A percentile compares a stretch with the other conserved stretches of the same genome.
phyloP scores from a whole-genome alignment of 2,329 filamentous ascomycete species.

The Monilinia polystroma region DNA sequence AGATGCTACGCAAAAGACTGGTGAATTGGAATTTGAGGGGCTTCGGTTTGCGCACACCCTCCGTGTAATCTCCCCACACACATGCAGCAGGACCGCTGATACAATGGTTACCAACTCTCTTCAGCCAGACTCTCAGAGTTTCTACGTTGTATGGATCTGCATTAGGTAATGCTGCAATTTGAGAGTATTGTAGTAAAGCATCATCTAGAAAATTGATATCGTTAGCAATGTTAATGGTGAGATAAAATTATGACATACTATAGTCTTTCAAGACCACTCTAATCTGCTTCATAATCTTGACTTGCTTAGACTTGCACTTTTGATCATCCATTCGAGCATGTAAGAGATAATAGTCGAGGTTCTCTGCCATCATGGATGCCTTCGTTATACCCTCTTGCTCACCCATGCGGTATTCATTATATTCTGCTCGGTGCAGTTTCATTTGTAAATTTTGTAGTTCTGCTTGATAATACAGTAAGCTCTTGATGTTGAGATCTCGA shows the following conservation, averaged over 20 bases:
- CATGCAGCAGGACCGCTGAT: slow-evolving; percentile 19
- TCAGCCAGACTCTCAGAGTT: background rate
- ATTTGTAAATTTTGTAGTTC: slow-evolving; percentile 22
- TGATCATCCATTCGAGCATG: background rate
- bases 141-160: slow-evolving; percentile 27
- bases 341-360: background rate
- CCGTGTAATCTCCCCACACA: slow-evolving; percentile 17
- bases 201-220: slow-evolving; percentile 20
- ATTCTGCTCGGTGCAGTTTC: slow-evolving; percentile 26
- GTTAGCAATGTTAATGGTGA: background rate
- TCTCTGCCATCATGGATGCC: slow-evolving; percentile 6
- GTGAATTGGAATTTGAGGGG: slow-evolving; percentile 15
- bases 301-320: slow-evolving; percentile 21
- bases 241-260: slow-evolving; percentile 17
- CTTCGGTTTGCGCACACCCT: background rate
- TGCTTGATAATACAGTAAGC: slow-evolving; percentile 31
- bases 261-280: slow-evolving; percentile 28
- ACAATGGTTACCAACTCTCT: background rate
- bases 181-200: slow-evolving; percentile 26
- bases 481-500: slow-evolving; percentile 28
- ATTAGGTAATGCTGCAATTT: slow-evolving; percentile 23
- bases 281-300: slow-evolving; percentile 25
- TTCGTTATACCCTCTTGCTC: background rate
- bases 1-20: slow-evolving; percentile 16
- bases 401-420: slow-evolving; percentile 18